phyloP scores from a whole-genome alignment of 2,329 filamentous ascomycete species.

The Tolypocladium amazonense region DNA sequence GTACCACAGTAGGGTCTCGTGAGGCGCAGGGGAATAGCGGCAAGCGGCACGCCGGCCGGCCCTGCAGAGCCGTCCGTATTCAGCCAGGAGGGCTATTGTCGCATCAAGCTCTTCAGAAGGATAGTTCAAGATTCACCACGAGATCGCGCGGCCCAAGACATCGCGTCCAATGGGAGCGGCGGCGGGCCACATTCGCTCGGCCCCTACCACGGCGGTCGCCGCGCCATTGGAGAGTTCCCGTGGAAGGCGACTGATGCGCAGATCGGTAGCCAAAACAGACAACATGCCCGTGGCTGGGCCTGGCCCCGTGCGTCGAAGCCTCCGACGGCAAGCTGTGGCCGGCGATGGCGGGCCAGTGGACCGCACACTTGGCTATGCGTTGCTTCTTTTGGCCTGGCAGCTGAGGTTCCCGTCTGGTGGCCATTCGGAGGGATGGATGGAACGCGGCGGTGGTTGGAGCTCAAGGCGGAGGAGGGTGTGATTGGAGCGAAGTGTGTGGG shows the following conservation, averaged over 20 bases:
- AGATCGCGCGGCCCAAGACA: neutral
- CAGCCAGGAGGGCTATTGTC: neutral
- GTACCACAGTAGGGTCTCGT: neutral
- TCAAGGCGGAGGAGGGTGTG: neutral
- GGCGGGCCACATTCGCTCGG: neutral
- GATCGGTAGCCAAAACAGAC: neutral
- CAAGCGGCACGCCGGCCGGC: neutral
- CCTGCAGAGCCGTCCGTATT: neutral
- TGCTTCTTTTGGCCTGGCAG: neutral
- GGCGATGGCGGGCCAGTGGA: neutral
- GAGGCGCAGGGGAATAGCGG: neutral
- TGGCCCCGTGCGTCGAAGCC: neutral
- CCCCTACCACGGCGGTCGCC: neutral
- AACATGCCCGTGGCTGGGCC: neutral
- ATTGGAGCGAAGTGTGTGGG: neutral
- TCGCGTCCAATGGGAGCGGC: neutral
- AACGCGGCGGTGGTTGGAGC: neutral
- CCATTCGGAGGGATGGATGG: neutral
- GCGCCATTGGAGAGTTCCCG: neutral
- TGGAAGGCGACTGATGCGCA: neutral
- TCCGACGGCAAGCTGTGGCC: neutral
- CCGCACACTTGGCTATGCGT: neutral
- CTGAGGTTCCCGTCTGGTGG: neutral
- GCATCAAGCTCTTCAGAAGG: neutral
- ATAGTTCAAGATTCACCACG: neutral